Base-by-base conservation (phyloP, 345 rosid genomes). In the Raphanus sativus region DNA sequence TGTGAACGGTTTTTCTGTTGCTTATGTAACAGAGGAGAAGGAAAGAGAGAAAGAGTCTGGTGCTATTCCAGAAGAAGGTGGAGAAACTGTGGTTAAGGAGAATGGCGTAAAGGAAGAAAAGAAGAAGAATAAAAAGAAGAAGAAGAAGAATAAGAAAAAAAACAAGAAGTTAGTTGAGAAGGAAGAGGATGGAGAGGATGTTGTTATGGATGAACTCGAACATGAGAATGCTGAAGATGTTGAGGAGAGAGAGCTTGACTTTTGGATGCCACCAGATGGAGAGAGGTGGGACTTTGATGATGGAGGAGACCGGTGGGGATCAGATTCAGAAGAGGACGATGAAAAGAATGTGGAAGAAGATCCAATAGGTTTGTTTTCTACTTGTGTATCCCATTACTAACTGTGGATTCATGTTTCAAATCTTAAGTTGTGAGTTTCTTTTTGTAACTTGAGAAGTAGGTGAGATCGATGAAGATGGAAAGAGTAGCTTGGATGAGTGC, bases 201-300 rank as follows among this genome's bases (percentile, higher is more conserved):
- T 13, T 33, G 79, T 13, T 42, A 24, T 1, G 48, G 73, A 56
- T 75, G 79, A 65, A 32, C 48, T 69, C 3, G 71, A 69, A 58
- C 72, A 75, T 65, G 72, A 40, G 63, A 75, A 74, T 63, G 79
- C 8, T 64, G 79, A 62, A 52, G 75, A 63, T 38, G 71, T 13
- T 69, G 71, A 85, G 55, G 80, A 86, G 77, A 91, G 86, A 48
- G 94, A 87, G 59, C 82, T 40, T 69, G 97, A 89, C n/a, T 92
- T 91, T 85, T 92, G 98, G 98, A 81, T 92, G 82, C 98, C 98
- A 28, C 91, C 92, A 0, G 83, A 17, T 26, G 97, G 97, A n/a
- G 88, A 88, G 2, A 90, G 97, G 50, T 80, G 83, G 83, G 83
- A 80, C 70, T 80, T 80, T 61, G 83, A 80, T 67, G 77, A 76